Evolutionary conservation across 2,329 filamentous ascomycete species (phyloP).

Genomic region (Beauveria scarabaeidicola): DNA sequence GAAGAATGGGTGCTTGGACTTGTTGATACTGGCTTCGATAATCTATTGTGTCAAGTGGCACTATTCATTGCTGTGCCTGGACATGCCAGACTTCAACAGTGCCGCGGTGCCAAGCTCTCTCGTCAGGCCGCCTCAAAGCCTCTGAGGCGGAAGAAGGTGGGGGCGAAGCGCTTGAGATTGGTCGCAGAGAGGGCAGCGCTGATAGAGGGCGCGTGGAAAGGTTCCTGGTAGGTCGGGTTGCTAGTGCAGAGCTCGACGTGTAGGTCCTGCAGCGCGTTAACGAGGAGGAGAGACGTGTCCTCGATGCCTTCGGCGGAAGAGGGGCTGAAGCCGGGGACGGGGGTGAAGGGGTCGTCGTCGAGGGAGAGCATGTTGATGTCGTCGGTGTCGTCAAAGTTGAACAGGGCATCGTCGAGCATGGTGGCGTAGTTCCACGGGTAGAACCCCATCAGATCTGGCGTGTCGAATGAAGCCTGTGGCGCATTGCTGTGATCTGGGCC

Average conservation of each 20-base stretch:
- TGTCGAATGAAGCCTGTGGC: neutral
- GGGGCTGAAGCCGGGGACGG: neutral
- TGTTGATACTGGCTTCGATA: neutral
- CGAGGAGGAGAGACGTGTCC: constrained; percentile 4
- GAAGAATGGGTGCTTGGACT: constrained; percentile 6
- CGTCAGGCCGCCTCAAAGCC: constrained; percentile 13
- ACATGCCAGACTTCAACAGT: constrained; percentile 3
- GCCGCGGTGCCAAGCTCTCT: neutral
- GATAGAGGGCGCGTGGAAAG: constrained; percentile 13
- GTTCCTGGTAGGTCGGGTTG: constrained; percentile 13
- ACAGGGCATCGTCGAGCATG: constrained; percentile 8
- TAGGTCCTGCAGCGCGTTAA: constrained; percentile 10
- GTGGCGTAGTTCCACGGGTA: constrained; percentile 13
- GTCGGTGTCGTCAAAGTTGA: neutral
- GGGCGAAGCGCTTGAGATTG: constrained; percentile 15
- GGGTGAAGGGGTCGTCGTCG: constrained; percentile 6
- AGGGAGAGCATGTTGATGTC: constrained; percentile 4
- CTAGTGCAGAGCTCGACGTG: constrained; percentile 12
- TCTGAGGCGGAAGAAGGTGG: constrained; percentile 19
- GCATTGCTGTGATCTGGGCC: neutral
- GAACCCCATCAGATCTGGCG: constrained; percentile 9
- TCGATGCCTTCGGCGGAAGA: neutral
- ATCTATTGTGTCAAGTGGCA: neutral
- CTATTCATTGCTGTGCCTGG: constrained; percentile 1
- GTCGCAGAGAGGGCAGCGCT: constrained; percentile 15